These are phyloP conservation scores for Vanrija sp. DNA, from an alignment of 1,284 basidiomycete species.

Conservation along the genomic window DNA sequence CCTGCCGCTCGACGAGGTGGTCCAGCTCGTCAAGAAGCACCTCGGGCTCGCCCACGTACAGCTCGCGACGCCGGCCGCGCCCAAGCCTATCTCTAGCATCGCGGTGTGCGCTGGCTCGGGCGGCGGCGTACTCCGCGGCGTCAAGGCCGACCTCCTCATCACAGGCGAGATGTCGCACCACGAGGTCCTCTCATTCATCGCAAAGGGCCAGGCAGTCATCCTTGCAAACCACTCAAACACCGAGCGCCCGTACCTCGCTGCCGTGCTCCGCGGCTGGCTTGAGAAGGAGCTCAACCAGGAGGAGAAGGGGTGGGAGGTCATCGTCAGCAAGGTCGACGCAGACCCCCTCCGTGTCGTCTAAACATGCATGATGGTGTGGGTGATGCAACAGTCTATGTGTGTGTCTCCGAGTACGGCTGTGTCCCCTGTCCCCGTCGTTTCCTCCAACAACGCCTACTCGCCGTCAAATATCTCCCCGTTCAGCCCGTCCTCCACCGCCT, in stretches of 20 bases:
- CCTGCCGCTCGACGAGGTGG: constrained; percentile 55
- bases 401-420: neutral
- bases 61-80: constrained; percentile 58
- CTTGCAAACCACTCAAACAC: constrained; percentile 84
- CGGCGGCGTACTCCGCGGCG: constrained; percentile 64
- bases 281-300: constrained; percentile 53
- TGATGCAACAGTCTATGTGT: neutral
- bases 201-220: constrained; percentile 67
- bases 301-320: constrained; percentile 12
- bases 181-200: constrained; percentile 72
- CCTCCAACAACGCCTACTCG: neutral
- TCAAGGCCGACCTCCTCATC: constrained; percentile 73
- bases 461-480: constrained; percentile 81
- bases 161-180: constrained; percentile 93
- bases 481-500: constrained; percentile 71
- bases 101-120: constrained; percentile 75
- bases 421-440: too few species aligned
- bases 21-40: constrained; percentile 64
- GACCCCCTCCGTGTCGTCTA: constrained; percentile 19
- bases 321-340: constrained; percentile 12
- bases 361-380: neutral
- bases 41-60: constrained; percentile 68
- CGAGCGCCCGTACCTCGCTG: constrained; percentile 75
- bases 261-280: constrained; percentile 61
- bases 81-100: constrained; percentile 48